Evolutionary conservation across 306 rosid species (phyloP).

Genomic region (Benincasa hispida): DNA sequence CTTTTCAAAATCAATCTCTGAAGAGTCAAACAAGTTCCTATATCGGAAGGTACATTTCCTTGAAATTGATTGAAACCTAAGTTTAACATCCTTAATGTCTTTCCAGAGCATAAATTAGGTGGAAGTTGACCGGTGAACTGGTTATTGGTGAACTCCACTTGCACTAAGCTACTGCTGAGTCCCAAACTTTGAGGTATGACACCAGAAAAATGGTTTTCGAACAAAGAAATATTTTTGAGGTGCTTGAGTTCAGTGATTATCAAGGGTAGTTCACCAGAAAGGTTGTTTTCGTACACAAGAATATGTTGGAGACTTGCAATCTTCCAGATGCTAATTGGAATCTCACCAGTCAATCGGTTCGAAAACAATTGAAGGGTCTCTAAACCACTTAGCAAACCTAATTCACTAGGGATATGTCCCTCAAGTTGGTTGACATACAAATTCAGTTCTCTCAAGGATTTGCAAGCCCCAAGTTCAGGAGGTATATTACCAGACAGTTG

Average conservation of each 20-base stretch:
- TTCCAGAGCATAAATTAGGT: conserved; percentile 61
- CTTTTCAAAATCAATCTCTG: conserved; percentile 40
- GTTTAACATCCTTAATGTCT: conserved; percentile 23
- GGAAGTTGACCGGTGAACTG: conserved; percentile 58
- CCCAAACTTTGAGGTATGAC: conserved; percentile 70
- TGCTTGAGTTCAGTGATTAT: conserved; percentile 60
- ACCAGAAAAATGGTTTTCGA: conserved; percentile 54
- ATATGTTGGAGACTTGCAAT: conserved; percentile 44
- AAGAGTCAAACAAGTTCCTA: conserved; percentile 62
- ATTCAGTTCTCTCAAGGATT: conserved; percentile 32
- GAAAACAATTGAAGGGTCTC: conserved; percentile 36
- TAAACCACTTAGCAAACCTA: conserved; percentile 44
- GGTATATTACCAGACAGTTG: conserved; percentile 59
- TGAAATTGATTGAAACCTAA: conserved; percentile 52
- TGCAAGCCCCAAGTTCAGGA: conserved; percentile 47
- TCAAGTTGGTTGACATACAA: conserved; percentile 49
- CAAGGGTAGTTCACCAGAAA: conserved; percentile 55
- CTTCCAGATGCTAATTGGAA: conserved; percentile 79
- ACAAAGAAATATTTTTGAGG: conserved; percentile 49
- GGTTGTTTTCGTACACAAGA: conserved; percentile 48
- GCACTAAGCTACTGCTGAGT: conserved; percentile 43
- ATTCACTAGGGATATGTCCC: conserved; percentile 58
- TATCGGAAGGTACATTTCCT: conserved; percentile 46
- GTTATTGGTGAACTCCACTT: conserved; percentile 53
- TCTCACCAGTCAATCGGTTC: conserved; percentile 50